Conservation (phyloP, 2,329 filamentous ascomycete species). For the Ceratocystis ficicola region DNA sequence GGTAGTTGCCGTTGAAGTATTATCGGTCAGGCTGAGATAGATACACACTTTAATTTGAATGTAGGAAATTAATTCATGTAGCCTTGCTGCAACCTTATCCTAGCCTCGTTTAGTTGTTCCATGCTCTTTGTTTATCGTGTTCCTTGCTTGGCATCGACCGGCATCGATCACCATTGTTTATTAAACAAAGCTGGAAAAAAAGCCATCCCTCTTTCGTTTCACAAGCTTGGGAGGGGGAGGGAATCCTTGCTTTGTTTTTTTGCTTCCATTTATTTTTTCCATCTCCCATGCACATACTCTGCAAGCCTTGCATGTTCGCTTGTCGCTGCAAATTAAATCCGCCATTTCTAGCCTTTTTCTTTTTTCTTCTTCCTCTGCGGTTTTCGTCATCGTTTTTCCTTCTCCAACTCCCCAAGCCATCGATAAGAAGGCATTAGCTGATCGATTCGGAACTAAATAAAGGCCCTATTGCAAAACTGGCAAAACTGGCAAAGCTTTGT, state of each 20-base stretch:
- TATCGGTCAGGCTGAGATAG: slow-evolving; percentile 6
- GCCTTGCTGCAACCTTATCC: neutral
- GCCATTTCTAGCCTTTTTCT: neutral
- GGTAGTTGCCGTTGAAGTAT: neutral
- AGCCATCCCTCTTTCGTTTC: neutral
- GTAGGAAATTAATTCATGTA: neutral
- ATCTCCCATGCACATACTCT: neutral
- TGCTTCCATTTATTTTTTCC: neutral
- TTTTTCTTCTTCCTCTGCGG: neutral
- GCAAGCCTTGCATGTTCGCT: slow-evolving; percentile 7
- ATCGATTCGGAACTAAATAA: no score
- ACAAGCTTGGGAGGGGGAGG: neutral
- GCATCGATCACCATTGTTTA: no score
- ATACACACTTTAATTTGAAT: neutral
- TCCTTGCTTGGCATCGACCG: no score
- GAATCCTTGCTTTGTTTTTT: slow-evolving; percentile 8
- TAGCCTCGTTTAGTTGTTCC: neutral
- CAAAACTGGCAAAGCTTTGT: no score
- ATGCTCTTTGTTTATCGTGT: no score
- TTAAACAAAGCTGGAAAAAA: no score
- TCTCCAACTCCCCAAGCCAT: neutral
- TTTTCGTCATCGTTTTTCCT: neutral
- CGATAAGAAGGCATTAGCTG: neutral
- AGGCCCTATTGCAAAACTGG: no score
- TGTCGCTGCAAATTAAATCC: neutral